Percentiles rank a stretch among this genome's conserved stretches.
Evolutionary conservation across 2,329 filamentous ascomycete genomes (phyloP).

Genomic region (Scleromitrula shiraiana): DNA sequence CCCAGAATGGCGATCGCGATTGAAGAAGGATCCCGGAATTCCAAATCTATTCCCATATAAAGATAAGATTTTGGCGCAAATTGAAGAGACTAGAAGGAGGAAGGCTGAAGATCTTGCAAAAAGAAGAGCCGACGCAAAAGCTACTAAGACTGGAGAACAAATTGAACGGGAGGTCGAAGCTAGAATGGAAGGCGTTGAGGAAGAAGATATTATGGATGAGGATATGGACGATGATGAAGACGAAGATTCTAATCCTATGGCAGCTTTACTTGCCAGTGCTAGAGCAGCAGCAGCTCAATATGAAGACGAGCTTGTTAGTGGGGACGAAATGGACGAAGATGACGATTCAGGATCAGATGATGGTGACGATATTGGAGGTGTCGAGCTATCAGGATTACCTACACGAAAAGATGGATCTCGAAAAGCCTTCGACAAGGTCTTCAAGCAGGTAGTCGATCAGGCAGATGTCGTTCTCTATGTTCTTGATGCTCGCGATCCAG

Average conservation of each 20-base stretch:
- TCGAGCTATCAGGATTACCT: conserved; percentile 43
- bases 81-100: conserved; percentile 75
- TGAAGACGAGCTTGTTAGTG: conserved; percentile 40
- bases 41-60: conserved; percentile 98
- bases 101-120: conserved; percentile 73
- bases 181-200: conserved; percentile 36
- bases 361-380: conserved; percentile 40
- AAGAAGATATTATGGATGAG: conserved; percentile 43
- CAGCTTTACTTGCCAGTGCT: conserved; percentile 80
- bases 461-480: conserved; percentile 91
- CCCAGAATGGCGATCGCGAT: conserved; percentile 86
- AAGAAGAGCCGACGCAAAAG: conserved; percentile 64
- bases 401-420: conserved; percentile 58
- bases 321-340: conserved; percentile 48
- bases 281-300: conserved; percentile 69
- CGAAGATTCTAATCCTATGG: conserved; percentile 77
- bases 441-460: conserved; percentile 84
- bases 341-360: conserved; percentile 39
- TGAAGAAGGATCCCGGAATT: conserved; percentile 97
- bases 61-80: conserved; percentile 87
- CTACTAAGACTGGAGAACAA: conserved; percentile 48
- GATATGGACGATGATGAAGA: conserved; percentile 49
- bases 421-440: conserved; percentile 89
- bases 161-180: conserved; percentile 37
- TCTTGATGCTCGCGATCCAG: conserved; percentile 83